Evolutionary conservation across 148 eudicot species (phyloP).

Genomic region (Persicaria maculosa): DNA sequence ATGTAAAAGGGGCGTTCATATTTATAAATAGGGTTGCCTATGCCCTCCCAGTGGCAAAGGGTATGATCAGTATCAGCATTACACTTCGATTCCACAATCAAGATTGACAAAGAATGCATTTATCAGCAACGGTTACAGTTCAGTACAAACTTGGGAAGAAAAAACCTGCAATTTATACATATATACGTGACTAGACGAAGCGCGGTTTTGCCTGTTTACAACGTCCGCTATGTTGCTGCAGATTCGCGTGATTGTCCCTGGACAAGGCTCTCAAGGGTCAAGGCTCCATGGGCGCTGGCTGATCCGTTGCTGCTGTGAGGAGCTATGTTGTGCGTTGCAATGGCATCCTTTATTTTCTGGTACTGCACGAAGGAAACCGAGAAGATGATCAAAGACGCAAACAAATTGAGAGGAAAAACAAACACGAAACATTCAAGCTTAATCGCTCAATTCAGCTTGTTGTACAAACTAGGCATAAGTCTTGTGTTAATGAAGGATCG

Average conservation of each 20-base stretch:
- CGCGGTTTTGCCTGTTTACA: not conserved
- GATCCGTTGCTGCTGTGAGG: constrained; percentile 44
- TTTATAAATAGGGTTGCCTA: not conserved
- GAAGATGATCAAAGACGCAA: too few relatives aligned
- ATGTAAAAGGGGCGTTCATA: constrained; percentile 1
- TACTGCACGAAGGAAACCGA: constrained; percentile 38
- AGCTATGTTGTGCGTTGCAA: constrained; percentile 55
- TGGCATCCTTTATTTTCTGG: constrained; percentile 90
- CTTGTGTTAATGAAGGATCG: not conserved
- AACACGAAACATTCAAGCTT: not conserved
- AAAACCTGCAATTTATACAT: constrained; percentile 7
- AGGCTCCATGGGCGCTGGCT: constrained; percentile 43
- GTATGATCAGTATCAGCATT: not conserved
- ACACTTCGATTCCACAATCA: not conserved
- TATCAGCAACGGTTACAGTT: not conserved
- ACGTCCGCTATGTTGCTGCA: constrained; percentile 12
- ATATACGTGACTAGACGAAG: not conserved
- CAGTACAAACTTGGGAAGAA: not conserved
- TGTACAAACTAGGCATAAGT: not conserved
- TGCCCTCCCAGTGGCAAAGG: not conserved
- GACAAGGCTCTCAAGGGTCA: constrained; percentile 35
- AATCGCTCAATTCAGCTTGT: not conserved
- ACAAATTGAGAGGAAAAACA: too few relatives aligned
- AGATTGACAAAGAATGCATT: constrained; percentile 3
- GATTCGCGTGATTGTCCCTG: constrained; percentile 27